phyloP scores from a whole-genome alignment of 345 rosid genomes.

The Salix koriyanagi region DNA sequence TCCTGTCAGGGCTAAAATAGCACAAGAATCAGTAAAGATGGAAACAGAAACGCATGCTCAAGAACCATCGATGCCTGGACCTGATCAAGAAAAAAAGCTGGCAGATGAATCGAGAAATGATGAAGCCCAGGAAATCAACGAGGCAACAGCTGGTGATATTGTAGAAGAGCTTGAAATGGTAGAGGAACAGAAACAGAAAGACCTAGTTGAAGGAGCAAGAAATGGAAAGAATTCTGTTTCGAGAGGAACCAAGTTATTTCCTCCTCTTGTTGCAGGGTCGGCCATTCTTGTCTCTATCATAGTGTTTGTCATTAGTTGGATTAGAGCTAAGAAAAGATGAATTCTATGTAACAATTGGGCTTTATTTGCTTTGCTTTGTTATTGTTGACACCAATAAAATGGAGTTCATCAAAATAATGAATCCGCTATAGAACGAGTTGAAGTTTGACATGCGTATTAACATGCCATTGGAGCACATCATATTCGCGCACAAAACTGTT shows the following conservation, averaged over 20 bases:
- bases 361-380: not conserved
- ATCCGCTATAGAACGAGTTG: not conserved
- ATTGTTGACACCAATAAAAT: not conserved
- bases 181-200: conserved; percentile 18
- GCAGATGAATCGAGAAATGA: not conserved
- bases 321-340: conserved; percentile 45
- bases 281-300: conserved; percentile 51
- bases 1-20: not conserved
- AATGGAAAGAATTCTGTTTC: not conserved
- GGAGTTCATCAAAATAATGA: not conserved
- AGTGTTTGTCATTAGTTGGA: conserved; percentile 41
- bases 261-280: conserved; percentile 52
- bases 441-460: not conserved
- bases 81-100: not conserved
- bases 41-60: conserved; percentile 7
- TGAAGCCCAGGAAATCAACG: not conserved
- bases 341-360: not conserved
- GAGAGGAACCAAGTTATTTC: conserved; percentile 21
- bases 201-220: conserved; percentile 4
- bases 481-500: no score
- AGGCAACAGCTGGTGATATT: not conserved
- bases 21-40: conserved; percentile 13
- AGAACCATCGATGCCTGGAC: conserved; percentile 2
- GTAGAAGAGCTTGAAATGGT: not conserved
- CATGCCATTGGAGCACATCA: no score